Conservation (phyloP, 1,284 basidiomycete species). For the Ceratobasidium sp. region DNA sequence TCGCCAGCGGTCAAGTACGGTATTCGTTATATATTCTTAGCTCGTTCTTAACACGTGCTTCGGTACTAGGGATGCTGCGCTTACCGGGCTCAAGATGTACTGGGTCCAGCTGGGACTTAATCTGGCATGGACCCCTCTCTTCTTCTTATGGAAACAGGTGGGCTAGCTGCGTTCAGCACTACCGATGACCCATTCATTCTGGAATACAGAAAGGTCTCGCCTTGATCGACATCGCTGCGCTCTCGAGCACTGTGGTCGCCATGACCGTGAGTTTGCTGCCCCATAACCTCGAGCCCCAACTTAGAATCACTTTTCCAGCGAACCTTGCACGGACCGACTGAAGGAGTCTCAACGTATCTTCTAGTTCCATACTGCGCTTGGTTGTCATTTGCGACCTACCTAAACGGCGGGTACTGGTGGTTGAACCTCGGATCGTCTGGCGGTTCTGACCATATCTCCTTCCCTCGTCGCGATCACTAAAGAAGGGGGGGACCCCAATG, state of each 20-base stretch:
- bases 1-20: slow-evolving; percentile 54
- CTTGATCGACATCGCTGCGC: slow-evolving; percentile 63
- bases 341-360: slow-evolving; percentile 61
- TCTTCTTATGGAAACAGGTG: slow-evolving; percentile 66
- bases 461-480: slow-evolving; percentile 19
- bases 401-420: slow-evolving; percentile 70
- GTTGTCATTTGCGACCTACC: slow-evolving; percentile 70
- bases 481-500: not conserved
- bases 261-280: slow-evolving; percentile 61
- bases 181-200: not conserved
- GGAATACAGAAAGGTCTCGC: slow-evolving; percentile 59
- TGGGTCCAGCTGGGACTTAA: slow-evolving; percentile 75
- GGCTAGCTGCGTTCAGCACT: slow-evolving; percentile 30
- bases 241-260: slow-evolving; percentile 66
- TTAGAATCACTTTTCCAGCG: slow-evolving; percentile 44
- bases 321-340: slow-evolving; percentile 60
- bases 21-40: not conserved
- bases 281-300: slow-evolving; percentile 9
- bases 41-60: not conserved
- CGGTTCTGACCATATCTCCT: slow-evolving; percentile 38
- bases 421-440: slow-evolving; percentile 50
- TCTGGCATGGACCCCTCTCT: slow-evolving; percentile 72
- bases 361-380: slow-evolving; percentile 69
- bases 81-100: slow-evolving; percentile 64
- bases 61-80: slow-evolving; percentile 32